Conservation (phyloP, 2,329 filamentous ascomycete species). For the Botrytis aclada region DNA sequence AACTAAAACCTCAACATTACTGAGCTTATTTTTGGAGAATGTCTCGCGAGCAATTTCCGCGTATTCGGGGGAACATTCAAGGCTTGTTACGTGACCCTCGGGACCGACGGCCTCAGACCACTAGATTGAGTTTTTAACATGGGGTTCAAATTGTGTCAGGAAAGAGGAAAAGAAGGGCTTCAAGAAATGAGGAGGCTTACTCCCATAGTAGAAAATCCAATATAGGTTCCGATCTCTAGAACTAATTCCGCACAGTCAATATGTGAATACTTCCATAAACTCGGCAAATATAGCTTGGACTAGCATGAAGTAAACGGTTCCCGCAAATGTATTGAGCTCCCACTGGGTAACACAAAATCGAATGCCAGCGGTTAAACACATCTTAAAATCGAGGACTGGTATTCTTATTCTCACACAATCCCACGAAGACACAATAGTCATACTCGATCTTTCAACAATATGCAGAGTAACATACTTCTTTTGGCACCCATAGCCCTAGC, state of each 20-base stretch:
- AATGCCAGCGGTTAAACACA: background rate
- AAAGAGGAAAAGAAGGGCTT: background rate
- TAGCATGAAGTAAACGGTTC: too few species aligned
- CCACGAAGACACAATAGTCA: background rate
- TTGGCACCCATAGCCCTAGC: slow-evolving; percentile 30
- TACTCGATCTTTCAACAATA: background rate
- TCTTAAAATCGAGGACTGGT: background rate
- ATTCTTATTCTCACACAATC: background rate
- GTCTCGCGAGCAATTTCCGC: slow-evolving; percentile 43
- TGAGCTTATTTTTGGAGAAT: slow-evolving; percentile 42
- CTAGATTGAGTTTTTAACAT: background rate
- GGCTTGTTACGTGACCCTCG: slow-evolving; percentile 38
- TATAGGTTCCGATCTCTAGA: slow-evolving; percentile 35
- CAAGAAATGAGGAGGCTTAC: background rate
- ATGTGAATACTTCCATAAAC: background rate
- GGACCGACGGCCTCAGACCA: slow-evolving; percentile 32
- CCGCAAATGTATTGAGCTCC: background rate
- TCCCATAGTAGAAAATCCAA: slow-evolving; percentile 33
- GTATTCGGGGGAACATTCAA: slow-evolving; percentile 47
- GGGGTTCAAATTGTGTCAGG: background rate
- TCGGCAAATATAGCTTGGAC: too few species aligned
- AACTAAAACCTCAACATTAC: slow-evolving; percentile 47
- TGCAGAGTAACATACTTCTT: slow-evolving; percentile 23
- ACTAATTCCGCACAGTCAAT: slow-evolving; percentile 21
- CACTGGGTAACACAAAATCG: too few species aligned